These are phyloP conservation scores for Penicillium sp. DNA, from an alignment of 2,329 filamentous ascomycete genomes.

Conservation along the genomic window DNA sequence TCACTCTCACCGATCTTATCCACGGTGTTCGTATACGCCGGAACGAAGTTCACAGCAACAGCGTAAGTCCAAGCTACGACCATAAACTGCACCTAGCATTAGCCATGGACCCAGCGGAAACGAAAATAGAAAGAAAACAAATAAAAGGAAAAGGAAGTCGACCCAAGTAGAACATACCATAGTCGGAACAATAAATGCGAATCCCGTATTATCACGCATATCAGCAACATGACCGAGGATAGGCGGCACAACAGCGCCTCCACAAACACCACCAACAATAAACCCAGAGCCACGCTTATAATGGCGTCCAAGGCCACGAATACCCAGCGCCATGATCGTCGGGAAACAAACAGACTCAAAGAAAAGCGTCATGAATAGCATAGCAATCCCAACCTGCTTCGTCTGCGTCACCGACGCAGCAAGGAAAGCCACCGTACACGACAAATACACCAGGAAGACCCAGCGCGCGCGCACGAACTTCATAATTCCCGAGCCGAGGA, in stretches of 20 bases:
- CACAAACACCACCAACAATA: slow-evolving; percentile 68
- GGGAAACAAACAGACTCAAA: slow-evolving; percentile 82
- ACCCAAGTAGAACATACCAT: slow-evolving; percentile 37
- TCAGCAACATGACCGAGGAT: slow-evolving; percentile 68
- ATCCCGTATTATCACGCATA: slow-evolving; percentile 56
- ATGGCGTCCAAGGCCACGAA: slow-evolving; percentile 72
- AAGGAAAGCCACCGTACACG: slow-evolving; percentile 59
- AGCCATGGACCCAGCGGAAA: slow-evolving; percentile 15
- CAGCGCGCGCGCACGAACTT: slow-evolving; percentile 64
- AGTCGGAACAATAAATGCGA: slow-evolving; percentile 65
- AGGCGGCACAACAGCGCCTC: slow-evolving; percentile 71
- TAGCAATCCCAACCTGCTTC: slow-evolving; percentile 50
- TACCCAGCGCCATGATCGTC: slow-evolving; percentile 73
- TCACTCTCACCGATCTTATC: slow-evolving; percentile 53
- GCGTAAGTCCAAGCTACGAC: slow-evolving; percentile 57
- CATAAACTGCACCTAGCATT: slow-evolving; percentile 47
- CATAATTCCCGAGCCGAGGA: slow-evolving; percentile 65
- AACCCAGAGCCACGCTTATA: slow-evolving; percentile 73
- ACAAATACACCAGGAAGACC: slow-evolving; percentile 68
- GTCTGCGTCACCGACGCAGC: slow-evolving; percentile 49
- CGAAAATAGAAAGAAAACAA: slow-evolving; percentile 22
- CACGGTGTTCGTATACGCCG: slow-evolving; percentile 60
- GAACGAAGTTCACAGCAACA: slow-evolving; percentile 63
- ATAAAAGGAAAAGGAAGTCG: slow-evolving; percentile 12
- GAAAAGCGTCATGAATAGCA: slow-evolving; percentile 70